phyloP scores from a whole-genome alignment of 164 flowering plant genomes.

The Macadamia tetraphylla region DNA sequence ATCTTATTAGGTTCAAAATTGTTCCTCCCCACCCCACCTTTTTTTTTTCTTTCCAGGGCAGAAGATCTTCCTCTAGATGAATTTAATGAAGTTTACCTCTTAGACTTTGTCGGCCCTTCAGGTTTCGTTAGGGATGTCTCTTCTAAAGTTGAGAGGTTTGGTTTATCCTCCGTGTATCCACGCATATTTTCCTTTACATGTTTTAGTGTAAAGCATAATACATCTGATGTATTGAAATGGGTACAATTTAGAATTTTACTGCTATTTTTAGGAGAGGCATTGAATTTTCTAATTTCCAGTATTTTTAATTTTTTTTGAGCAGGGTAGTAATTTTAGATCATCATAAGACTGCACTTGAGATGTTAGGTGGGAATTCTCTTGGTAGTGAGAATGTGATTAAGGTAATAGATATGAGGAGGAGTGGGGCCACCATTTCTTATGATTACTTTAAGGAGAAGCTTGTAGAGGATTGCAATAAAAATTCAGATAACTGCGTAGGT shows the following conservation, averaged over 20 bases:
- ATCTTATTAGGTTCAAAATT: too few species aligned
- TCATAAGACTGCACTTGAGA: conserved; percentile 89
- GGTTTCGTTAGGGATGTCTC: conserved; percentile 63
- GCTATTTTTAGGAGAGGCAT: too few species aligned
- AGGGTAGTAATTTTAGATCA: conserved; percentile 70
- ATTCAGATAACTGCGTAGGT: neutral
- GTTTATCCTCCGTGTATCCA: neutral
- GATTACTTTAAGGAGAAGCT: conserved; percentile 69
- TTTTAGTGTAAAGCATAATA: neutral
- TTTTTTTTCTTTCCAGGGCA: conserved; percentile 21
- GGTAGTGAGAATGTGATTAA: conserved; percentile 37
- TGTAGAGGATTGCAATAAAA: neutral
- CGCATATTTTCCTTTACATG: neutral
- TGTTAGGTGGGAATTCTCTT: conserved; percentile 19
- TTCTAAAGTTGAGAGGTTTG: conserved; percentile 45
- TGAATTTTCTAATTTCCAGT: neutral
- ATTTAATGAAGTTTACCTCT: conserved; percentile 54
- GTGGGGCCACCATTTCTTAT: conserved; percentile 90
- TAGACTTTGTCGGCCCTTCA: conserved; percentile 77
- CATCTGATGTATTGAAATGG: neutral
- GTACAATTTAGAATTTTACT: neutral
- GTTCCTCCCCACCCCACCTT: neutral
- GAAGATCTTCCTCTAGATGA: conserved; percentile 55
- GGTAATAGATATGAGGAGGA: conserved; percentile 67
- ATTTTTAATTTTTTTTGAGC: conserved; percentile 5